Evolutionary conservation across 129 eudicot genomes (phyloP).

Genomic region (Pulicaria dysenterica): DNA sequence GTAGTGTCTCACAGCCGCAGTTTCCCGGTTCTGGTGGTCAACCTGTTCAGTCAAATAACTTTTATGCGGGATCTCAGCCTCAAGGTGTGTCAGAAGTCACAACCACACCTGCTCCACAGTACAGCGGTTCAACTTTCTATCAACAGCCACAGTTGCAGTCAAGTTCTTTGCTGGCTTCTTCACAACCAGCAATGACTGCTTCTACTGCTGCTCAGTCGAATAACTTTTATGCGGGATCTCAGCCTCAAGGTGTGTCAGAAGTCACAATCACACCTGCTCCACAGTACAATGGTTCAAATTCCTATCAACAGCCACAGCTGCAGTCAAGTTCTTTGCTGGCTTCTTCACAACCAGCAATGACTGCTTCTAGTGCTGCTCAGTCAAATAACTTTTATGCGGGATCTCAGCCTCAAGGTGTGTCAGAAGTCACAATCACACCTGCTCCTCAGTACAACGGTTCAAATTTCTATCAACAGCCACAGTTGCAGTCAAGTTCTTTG

Average conservation of each 20-base stretch:
- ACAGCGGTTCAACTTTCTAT: conserved; percentile 24
- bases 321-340: conserved; percentile 29
- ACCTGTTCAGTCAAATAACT: conserved; percentile 38
- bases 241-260: no score
- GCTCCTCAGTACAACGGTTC: no score
- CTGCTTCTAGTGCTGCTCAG: conserved; percentile 51
- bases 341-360: conserved; percentile 27
- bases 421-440: no score
- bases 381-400: no score
- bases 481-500: conserved; percentile 29
- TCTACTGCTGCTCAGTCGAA: conserved; percentile 56
- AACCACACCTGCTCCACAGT: conserved; percentile 28
- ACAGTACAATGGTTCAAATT: no score
- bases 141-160: conserved; percentile 45
- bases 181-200: conserved; percentile 31
- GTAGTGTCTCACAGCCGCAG: conserved; percentile 32
- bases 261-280: no score
- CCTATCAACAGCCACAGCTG: conserved; percentile 44
- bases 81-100: conserved; percentile 22
- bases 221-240: no score
- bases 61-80: conserved; percentile 43
- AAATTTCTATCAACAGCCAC: conserved; percentile 47
- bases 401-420: no score
- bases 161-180: conserved; percentile 24
- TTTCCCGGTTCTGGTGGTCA: conserved; percentile 35